phyloP scores from a whole-genome alignment of 164 flowering plant species.

The Stephania cephalantha region DNA sequence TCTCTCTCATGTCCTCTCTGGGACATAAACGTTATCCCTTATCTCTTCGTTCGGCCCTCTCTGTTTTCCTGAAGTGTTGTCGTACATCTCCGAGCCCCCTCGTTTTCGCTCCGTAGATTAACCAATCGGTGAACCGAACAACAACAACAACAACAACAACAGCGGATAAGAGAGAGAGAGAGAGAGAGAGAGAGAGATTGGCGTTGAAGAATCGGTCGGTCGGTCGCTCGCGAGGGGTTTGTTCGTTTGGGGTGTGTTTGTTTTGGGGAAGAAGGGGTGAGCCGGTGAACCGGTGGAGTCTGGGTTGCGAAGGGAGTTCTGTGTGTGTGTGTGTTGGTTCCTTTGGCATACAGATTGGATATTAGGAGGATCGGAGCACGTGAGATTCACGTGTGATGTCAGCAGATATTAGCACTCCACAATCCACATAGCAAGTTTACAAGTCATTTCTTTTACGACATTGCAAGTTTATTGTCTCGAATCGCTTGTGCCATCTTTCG shows the following conservation, averaged over 20 bases:
- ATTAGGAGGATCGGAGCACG: neutral
- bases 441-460: no score
- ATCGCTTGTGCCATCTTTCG: no score
- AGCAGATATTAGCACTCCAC: no score
- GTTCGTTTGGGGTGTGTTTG: neutral
- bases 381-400: neutral
- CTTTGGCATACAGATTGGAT: neutral
- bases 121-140: neutral
- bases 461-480: no score
- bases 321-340: no score
- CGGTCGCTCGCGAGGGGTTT: neutral
- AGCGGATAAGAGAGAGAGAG: no score
- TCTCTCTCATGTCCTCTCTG: no score
- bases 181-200: neutral
- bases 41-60: no score
- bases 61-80: conserved; percentile 68
- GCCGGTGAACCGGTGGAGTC: neutral
- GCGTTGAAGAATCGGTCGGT: neutral
- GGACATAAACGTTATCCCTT: no score
- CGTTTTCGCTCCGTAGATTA: neutral
- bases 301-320: neutral
- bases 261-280: neutral
- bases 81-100: conserved; percentile 38
- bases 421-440: no score
- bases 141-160: no score